These are phyloP conservation scores for Salix viminalis DNA, from an alignment of 345 rosid genomes.

Conservation along the genomic window DNA sequence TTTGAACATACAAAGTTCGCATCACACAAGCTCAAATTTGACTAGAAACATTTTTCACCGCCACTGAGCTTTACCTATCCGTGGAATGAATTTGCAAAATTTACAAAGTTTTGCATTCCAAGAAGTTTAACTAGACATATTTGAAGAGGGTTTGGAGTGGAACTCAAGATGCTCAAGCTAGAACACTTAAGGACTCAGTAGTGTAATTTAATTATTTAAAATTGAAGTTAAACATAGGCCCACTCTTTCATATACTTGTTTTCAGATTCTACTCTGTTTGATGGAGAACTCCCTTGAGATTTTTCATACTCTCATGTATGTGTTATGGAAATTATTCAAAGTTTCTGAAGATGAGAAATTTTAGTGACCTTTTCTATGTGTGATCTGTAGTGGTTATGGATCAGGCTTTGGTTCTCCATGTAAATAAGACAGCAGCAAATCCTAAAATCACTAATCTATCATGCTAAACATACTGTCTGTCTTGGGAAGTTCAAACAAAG, in stretches of 20 bases:
- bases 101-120: background rate
- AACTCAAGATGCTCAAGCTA: background rate
- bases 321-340: background rate
- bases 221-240: background rate
- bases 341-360: background rate
- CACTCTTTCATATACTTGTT: background rate
- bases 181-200: background rate
- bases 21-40: background rate
- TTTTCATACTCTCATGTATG: background rate
- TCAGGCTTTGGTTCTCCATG: background rate
- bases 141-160: background rate
- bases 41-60: background rate
- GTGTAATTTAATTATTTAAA: background rate
- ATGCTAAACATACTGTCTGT: background rate
- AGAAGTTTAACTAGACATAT: background rate
- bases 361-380: background rate
- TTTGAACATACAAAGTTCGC: background rate
- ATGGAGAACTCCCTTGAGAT: background rate
- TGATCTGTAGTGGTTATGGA: background rate
- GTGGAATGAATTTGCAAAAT: background rate
- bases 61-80: background rate
- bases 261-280: background rate
- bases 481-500: background rate
- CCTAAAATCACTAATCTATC: background rate
- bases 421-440: background rate